These are phyloP conservation scores for Aspergillus sp. DNA, from an alignment of 2,329 filamentous ascomycete species.

Conservation along the genomic window DNA sequence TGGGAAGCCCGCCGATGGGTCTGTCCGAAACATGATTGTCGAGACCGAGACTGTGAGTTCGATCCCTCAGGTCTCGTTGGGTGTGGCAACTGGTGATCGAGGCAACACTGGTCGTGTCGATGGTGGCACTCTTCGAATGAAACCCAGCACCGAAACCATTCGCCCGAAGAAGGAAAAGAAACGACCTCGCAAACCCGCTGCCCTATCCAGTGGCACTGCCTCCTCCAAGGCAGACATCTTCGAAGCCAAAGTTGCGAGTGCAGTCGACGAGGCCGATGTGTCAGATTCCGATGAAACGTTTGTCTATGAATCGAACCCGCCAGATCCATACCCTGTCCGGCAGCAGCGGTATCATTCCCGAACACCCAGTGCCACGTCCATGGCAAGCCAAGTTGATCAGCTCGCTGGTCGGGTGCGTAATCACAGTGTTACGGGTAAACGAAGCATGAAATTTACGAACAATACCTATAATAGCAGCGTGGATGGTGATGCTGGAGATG, in stretches of 20 bases:
- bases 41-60: conserved; percentile 95
- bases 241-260: conserved; percentile 92
- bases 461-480: conserved; percentile 62
- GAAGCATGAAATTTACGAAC: conserved; percentile 95
- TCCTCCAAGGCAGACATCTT: conserved; percentile 98
- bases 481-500: conserved; percentile 63
- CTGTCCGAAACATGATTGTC: conserved; percentile 87
- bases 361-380: conserved; percentile 87
- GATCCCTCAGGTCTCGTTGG: conserved; percentile 76
- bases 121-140: conserved; percentile 70
- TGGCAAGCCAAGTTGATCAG: conserved; percentile 47
- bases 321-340: conserved; percentile 50
- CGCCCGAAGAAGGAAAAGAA: conserved; percentile 91
- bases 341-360: conserved; percentile 83
- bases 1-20: conserved; percentile 67
- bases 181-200: conserved; percentile 71
- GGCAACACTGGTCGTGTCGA: conserved; percentile 57
- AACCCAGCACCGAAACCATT: conserved; percentile 93
- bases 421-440: conserved; percentile 66
- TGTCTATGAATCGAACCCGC: conserved; percentile 96
- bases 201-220: conserved; percentile 48
- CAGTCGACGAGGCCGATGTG: conserved; percentile 91
- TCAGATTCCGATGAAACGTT: conserved; percentile 98
- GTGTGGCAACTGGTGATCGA: conserved; percentile 55
- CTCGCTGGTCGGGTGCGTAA: conserved; percentile 54